These are phyloP conservation scores for Naegleria gruberi DNA, from an alignment of 208 protist species.

Conservation along the genomic window DNA sequence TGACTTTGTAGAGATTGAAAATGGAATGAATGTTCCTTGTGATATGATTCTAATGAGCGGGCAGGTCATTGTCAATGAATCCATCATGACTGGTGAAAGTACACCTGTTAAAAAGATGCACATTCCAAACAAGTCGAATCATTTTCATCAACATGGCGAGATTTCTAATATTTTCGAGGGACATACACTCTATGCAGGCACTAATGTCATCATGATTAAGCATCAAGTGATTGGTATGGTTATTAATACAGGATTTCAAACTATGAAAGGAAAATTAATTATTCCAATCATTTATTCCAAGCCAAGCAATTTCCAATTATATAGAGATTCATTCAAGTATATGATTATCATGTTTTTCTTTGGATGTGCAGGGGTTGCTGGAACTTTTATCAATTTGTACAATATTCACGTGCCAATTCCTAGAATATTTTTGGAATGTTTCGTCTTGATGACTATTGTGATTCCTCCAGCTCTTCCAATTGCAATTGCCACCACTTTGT, in stretches of 20 bases:
- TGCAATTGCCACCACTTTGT: slow-evolving; percentile 69
- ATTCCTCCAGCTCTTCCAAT: slow-evolving; percentile 99
- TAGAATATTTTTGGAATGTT: slow-evolving; percentile 94
- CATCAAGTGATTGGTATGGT: slow-evolving; percentile 77
- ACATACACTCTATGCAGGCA: not conserved
- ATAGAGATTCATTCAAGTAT: slow-evolving; percentile 76
- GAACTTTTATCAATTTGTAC: slow-evolving; percentile 41
- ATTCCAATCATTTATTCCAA: slow-evolving; percentile 79
- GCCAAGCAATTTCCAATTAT: slow-evolving; percentile 86
- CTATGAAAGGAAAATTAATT: slow-evolving; percentile 89
- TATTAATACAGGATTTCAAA: slow-evolving; percentile 96
- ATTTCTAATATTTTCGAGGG: not conserved
- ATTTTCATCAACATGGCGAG: not conserved
- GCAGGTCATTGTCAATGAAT: slow-evolving; percentile 44
- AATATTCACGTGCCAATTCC: slow-evolving; percentile 58
- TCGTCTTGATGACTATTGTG: slow-evolving; percentile 94
- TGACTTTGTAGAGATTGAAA: slow-evolving; percentile 17
- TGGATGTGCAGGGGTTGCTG: slow-evolving; percentile 70
- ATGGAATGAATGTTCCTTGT: slow-evolving; percentile 38
- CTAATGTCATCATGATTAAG: not conserved
- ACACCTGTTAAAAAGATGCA: slow-evolving; percentile 43
- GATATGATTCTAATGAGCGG: slow-evolving; percentile 45
- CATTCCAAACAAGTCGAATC: slow-evolving; percentile 20
- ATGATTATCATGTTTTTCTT: slow-evolving; percentile 92
- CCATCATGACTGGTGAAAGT: slow-evolving; percentile 50